Evolutionary conservation across 2,329 filamentous ascomycete species (phyloP), one percentile per base, ranked within the genome.

Genomic region (Aspergillus quadrilineatus): DNA sequence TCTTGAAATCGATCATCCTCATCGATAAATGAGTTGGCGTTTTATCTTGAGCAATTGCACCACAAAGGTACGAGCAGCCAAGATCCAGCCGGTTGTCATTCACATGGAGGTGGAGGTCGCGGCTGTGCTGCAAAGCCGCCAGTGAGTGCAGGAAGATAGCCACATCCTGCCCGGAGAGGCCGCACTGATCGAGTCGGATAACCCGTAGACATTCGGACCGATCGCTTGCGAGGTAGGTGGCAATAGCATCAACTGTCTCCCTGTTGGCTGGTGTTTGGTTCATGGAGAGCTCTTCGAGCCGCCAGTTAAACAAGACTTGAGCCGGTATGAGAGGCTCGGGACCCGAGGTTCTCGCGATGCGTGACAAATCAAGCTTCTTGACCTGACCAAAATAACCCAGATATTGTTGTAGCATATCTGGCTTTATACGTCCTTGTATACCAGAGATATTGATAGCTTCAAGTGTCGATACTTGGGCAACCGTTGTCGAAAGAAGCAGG

Each of bases 381-480:
- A 90, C 81, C 55, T 83, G 85, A 36, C 81, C 81, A 72, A 89
- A 89, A 53, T 86, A 83, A 26, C 83, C 82, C 67, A 89, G 83
- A 58, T 87, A 84, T 48, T 82, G 81, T 62, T 87, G 85, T 52
- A 89, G 85, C n/a, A 82, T 76, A 14, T 83, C 77, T 0, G 86
- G 84, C 51, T 84, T 84, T 39, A 89, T 75, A 1, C 87, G 82
- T 30, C 86, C 85, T 56, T 84, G 82, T 59, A 89, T 85, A 10
- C 84, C 84, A 3, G 87, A 87, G 10, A 90, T 81, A 65, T 89
- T 82, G 57, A 90, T 76, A 1, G 82, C 82, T 67, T 90, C 87
- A 22, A 90, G 69, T 0, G 86, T 89, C 34, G 82, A 82, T 61
- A 86, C 84, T 66, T 90, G 88, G 3, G 82, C 78, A 30, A 84